Base-by-base conservation (phyloP, 768 basidiomycete genomes). In the Leucosporidium creatinivorum region DNA sequence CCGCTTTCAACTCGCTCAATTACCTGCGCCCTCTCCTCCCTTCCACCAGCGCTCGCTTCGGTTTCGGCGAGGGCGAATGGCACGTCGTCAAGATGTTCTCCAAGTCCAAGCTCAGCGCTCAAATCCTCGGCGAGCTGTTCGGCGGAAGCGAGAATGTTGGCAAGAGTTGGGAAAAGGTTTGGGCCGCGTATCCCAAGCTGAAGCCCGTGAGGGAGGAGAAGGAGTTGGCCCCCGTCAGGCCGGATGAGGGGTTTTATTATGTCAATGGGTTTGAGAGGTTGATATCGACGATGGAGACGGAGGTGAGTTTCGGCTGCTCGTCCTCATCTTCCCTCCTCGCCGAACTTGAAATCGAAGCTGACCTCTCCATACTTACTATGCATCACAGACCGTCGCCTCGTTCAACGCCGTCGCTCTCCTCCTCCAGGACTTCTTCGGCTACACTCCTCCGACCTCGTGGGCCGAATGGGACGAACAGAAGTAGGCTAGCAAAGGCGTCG, bases 261-360 rank as follows among this genome's bases (percentile, higher is more conserved):
- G 87, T 92, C 56, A 94, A 93, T 72, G 85, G 89, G 1, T 89
- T 96, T 70, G 94, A 98, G 80, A 87, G 89, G 39, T 84, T 91
- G 73, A 88, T 93, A 56, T 89, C 87, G 19, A 91, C 91, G 9
- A 96, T 97, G 93, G 93, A 97, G 78, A 93, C 92, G 0, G 87
- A 93, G 78, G 91, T 89, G 0, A 77, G 63, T 30, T 23, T 23
- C 5, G n/a, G n/a, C n/a, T n/a, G n/a, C n/a, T n/a, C n/a, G n/a
- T n/a, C n/a, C n/a, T n/a, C n/a, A n/a, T n/a, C n/a, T n/a, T n/a
- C n/a, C n/a, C n/a, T n/a, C n/a, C n/a, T n/a, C n/a, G n/a, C n/a
- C n/a, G n/a, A n/a, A n/a, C n/a, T n/a, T n/a, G n/a, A n/a, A n/a
- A n/a, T 47, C 25, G 63, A 33, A 51, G 56, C 57, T 58, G 57